Percentiles rank a stretch among this genome's conserved stretches.
These are phyloP conservation scores for Neolentinus lepideus DNA, from an alignment of 1,284 basidiomycete species.

Conservation along the genomic window DNA sequence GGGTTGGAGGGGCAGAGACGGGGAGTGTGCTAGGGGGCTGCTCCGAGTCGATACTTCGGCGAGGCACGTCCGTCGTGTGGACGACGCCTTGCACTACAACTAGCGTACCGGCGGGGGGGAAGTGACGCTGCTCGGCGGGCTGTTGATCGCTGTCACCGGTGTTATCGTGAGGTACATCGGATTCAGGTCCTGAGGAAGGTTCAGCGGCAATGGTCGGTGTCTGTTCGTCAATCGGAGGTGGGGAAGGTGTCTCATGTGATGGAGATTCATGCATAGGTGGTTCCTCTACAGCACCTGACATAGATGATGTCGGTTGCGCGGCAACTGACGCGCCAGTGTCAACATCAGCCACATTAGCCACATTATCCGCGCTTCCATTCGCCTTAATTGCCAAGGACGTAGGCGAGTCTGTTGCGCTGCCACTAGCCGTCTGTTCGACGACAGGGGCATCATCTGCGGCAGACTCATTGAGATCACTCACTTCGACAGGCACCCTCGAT, in stretches of 20 bases:
- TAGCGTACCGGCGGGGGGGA: constrained; percentile 67
- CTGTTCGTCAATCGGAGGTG: background rate
- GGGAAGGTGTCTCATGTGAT: background rate
- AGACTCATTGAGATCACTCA: background rate
- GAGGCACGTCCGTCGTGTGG: constrained; percentile 44
- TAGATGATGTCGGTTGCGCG: background rate
- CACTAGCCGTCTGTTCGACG: background rate
- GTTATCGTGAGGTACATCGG: constrained; percentile 7
- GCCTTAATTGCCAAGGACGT: background rate
- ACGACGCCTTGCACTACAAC: constrained; percentile 78
- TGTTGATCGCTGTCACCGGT: constrained; percentile 6
- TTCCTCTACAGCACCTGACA: background rate
- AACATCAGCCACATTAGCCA: background rate
- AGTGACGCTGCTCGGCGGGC: constrained; percentile 29
- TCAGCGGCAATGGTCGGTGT: background rate
- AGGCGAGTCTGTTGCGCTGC: background rate
- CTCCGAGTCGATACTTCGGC: constrained; percentile 6
- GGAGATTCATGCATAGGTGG: background rate
- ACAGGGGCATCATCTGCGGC: background rate
- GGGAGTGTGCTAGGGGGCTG: constrained; percentile 5
- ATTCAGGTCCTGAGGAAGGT: constrained; percentile 6
- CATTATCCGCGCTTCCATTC: background rate
- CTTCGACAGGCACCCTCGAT: background rate
- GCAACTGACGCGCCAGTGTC: background rate
- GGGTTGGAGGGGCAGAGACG: constrained; percentile 4